These are phyloP conservation scores for Neodidymelliopsis sp. DNA, from an alignment of 2,329 filamentous ascomycete genomes.

Conservation along the genomic window DNA sequence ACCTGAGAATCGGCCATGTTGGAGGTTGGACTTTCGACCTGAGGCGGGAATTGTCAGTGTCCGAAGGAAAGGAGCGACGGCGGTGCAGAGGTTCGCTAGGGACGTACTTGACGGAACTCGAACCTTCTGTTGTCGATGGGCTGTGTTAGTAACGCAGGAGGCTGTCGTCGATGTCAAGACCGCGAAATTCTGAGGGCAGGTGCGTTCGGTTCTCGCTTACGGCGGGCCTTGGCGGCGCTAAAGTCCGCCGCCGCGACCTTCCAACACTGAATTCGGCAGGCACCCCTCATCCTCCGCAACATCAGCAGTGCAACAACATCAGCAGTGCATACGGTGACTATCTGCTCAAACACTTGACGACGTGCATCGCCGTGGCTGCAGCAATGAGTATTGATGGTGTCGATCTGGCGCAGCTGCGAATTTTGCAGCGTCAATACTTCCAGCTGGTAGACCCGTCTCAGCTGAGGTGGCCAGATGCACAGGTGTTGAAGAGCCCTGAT, in stretches of 20 bases:
- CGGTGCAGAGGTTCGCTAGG: conserved; percentile 15
- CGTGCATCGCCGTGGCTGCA: not conserved
- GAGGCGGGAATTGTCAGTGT: conserved; percentile 28
- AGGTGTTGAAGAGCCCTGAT: conserved; percentile 64
- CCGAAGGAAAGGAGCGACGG: conserved; percentile 8
- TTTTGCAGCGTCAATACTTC: conserved; percentile 77
- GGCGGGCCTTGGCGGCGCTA: conserved; percentile 13
- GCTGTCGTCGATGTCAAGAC: conserved; percentile 21
- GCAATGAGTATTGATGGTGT: conserved; percentile 26
- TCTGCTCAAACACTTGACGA: not conserved
- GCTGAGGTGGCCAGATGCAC: conserved; percentile 69
- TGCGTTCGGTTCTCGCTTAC: conserved; percentile 18
- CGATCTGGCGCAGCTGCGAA: conserved; percentile 25
- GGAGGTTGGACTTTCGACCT: conserved; percentile 45
- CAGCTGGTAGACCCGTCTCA: conserved; percentile 71
- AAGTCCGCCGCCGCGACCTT: conserved; percentile 1
- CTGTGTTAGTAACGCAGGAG: conserved; percentile 34
- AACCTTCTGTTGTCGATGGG: conserved; percentile 42
- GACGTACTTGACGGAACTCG: conserved; percentile 45
- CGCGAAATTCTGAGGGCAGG: conserved; percentile 11
- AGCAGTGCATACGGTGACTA: not conserved
- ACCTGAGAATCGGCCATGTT: conserved; percentile 83
- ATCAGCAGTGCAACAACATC: conserved; percentile 2
- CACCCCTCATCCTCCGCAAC: conserved; percentile 3
- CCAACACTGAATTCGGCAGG: conserved; percentile 1